Evolutionary conservation across 345 rosid species (phyloP).

Genomic region (Carallia brachiata): DNA sequence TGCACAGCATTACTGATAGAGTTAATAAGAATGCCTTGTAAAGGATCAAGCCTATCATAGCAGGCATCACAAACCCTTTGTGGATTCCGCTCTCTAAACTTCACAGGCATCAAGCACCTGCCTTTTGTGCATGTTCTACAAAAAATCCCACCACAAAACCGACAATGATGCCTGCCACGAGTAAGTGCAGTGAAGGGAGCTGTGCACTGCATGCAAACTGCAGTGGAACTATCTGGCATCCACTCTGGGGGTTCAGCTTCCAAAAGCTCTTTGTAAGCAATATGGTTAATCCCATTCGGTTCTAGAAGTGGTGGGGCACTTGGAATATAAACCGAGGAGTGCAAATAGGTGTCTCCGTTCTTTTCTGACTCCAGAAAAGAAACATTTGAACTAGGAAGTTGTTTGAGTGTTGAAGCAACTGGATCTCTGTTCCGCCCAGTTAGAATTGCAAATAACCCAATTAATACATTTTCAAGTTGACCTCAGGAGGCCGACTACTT

Average conservation of each 20-base stretch:
- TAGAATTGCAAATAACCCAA: conserved; percentile 73
- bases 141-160: conserved; percentile 92
- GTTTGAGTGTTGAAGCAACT: conserved; percentile 24
- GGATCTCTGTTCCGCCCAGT: conserved; percentile 60
- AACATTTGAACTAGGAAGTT: conserved; percentile 55
- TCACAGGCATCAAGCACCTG: conserved; percentile 74
- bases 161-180: conserved; percentile 95
- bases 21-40: conserved; percentile 74
- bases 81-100: conserved; percentile 85
- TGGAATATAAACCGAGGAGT: conserved; percentile 89
- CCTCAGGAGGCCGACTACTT: conserved; percentile 59
- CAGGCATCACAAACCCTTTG: conserved; percentile 95
- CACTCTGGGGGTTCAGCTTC: conserved; percentile 95
- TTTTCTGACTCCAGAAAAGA: conserved; percentile 71
- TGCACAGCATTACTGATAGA: conserved; percentile 88
- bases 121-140: conserved; percentile 88
- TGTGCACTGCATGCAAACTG: conserved; percentile 77
- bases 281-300: conserved; percentile 49
- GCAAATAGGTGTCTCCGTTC: conserved; percentile 72
- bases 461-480: conserved; percentile 79
- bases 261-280: conserved; percentile 64
- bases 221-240: conserved; percentile 84
- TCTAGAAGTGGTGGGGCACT: conserved; percentile 96
- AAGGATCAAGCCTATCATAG: conserved; percentile 93
- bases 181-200: conserved; percentile 76